Evolutionary conservation across 1,284 basidiomycete species (phyloP), one percentile per base, ranked within the genome.

Genomic region (Lignosus rhinocerotis): DNA sequence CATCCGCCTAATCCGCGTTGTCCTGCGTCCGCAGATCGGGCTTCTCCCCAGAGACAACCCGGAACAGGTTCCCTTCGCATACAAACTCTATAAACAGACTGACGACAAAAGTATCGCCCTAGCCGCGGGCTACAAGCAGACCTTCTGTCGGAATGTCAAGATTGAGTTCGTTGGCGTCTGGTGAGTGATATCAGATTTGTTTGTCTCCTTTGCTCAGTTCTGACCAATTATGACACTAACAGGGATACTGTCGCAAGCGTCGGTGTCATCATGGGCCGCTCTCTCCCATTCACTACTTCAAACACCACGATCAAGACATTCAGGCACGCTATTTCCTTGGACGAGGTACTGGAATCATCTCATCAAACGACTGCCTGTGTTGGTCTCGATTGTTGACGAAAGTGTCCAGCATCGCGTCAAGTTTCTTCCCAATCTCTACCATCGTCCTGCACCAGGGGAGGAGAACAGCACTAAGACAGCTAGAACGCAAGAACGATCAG

Each of bases 1-100:
- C 14, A 16, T 7, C 25, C 3, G 5, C 30, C 16, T 25, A 31
- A 25, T 32, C 17, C 16, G 33, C 14, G 12, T 30, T 44, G 39
- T 34, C 12, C 19, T 32, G 17, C 33, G 8, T 43, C 14, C 33
- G n/a, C 32, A 79, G 76, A 77, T 85, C 49, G 83, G 84, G 1
- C 69, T 86, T 7, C 73, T 86, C 0, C 80, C 82, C 0, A 71
- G 68, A 34, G 73, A 77, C 64, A 85, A 84, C 58, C 71, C 75
- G 31, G 79, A 84, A 59, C 83, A 86, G 61, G 73, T 85, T 4
- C 75, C 79, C 0, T 83, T 86, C 62, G 84, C 84, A 5, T 86
- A 83, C 73, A 78, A 78, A 51, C 78, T 85, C 70, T 86, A 80
- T 70, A 79, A 75, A 51, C 70, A 74, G 19, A 74, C 77, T 10